These are phyloP conservation scores for Guadua angustifolia DNA, from an alignment of 176 grass and related monocot genomes.

Conservation along the genomic window DNA sequence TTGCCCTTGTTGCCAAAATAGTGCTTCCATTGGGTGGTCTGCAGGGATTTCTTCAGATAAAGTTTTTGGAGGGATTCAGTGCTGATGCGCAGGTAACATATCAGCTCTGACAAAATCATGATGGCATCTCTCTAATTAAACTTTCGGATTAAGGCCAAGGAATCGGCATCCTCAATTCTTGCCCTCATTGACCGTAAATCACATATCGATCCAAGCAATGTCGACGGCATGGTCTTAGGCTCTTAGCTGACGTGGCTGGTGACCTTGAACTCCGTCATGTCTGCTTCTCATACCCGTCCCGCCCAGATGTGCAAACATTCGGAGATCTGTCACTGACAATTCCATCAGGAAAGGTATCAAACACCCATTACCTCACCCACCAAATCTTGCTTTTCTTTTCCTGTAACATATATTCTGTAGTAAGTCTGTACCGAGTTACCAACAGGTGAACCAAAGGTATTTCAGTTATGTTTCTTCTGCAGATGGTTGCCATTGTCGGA, in stretches of 20 bases:
- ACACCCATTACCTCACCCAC: neutral
- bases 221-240: too few relatives aligned
- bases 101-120: neutral
- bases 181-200: too few relatives aligned
- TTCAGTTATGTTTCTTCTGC: too few relatives aligned
- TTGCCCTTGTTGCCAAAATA: constrained; percentile 49
- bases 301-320: constrained; percentile 54
- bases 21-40: constrained; percentile 55
- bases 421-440: too few relatives aligned
- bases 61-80: constrained; percentile 62
- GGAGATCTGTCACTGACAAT: constrained; percentile 52
- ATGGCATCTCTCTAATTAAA: neutral
- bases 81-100: constrained; percentile 57
- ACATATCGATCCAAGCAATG: too few relatives aligned
- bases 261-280: constrained; percentile 58
- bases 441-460: too few relatives aligned
- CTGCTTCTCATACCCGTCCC: constrained; percentile 61
- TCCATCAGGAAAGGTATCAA: constrained; percentile 53
- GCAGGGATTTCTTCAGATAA: constrained; percentile 58
- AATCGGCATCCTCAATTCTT: constrained; percentile 39
- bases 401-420: neutral
- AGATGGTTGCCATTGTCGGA: too few relatives aligned
- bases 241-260: constrained; percentile 38
- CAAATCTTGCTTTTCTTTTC: neutral
- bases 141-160: constrained; percentile 49